Evolutionary conservation across 768 basidiomycete genomes (phyloP).

Genomic region (Boletus sp.): DNA sequence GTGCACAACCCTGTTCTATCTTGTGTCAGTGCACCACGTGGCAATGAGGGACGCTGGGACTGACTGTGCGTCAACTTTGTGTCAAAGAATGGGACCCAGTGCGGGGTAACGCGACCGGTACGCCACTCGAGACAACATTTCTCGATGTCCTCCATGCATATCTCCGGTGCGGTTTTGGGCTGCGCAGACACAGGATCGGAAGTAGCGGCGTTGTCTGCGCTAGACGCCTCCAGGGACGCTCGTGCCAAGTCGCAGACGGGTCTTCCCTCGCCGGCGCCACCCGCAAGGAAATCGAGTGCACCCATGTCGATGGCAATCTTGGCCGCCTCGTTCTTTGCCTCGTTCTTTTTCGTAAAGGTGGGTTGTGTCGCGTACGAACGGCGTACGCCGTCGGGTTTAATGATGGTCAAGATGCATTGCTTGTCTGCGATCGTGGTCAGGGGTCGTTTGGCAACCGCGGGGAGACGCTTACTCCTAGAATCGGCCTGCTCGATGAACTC

Average conservation of each 20-base stretch:
- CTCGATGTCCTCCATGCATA: slow-evolving; percentile 45
- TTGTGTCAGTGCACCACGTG: background rate
- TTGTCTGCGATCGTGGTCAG: slow-evolving; percentile 39
- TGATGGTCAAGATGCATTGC: slow-evolving; percentile 62
- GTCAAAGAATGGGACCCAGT: slow-evolving; percentile 53
- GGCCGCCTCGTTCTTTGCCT: slow-evolving; percentile 55
- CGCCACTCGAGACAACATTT: slow-evolving; percentile 55
- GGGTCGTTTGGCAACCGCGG: background rate
- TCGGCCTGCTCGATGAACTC: slow-evolving; percentile 45
- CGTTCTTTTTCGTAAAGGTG: slow-evolving; percentile 42
- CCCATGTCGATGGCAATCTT: slow-evolving; percentile 57
- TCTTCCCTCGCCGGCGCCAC: slow-evolving; percentile 39
- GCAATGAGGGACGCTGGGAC: slow-evolving; percentile 15
- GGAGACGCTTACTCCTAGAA: slow-evolving; percentile 33
- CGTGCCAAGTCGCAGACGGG: slow-evolving; percentile 35
- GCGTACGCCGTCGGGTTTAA: slow-evolving; percentile 47
- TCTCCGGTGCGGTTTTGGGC: background rate
- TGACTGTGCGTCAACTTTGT: slow-evolving; percentile 43
- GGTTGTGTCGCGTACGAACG: slow-evolving; percentile 55
- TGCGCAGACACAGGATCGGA: background rate
- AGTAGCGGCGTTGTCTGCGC: background rate
- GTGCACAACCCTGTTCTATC: slow-evolving; percentile 52
- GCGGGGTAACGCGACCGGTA: slow-evolving; percentile 46
- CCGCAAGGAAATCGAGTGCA: slow-evolving; percentile 55
- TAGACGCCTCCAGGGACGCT: slow-evolving; percentile 8